These are phyloP conservation scores for Termitomyces eurrhizus DNA, from an alignment of 768 basidiomycete species.

Conservation along the genomic window DNA sequence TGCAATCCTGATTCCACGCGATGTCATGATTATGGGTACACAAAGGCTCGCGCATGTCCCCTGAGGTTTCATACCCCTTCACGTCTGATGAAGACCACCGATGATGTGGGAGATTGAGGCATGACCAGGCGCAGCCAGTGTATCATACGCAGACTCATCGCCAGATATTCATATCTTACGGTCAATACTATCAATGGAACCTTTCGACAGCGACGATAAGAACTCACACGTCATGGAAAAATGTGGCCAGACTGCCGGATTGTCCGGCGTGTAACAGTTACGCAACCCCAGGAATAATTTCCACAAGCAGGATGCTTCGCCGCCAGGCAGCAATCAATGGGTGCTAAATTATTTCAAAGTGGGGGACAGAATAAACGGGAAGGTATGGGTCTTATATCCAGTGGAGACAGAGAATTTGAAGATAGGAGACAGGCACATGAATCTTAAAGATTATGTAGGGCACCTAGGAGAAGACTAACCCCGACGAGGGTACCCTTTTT, in stretches of 20 bases:
- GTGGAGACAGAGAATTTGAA: conserved; percentile 5
- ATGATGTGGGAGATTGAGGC: not conserved
- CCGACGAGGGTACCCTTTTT: conserved; percentile 4
- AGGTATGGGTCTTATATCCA: conserved; percentile 12
- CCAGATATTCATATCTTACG: conserved; percentile 1
- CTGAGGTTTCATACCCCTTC: conserved; percentile 3
- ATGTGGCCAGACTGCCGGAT: conserved; percentile 6
- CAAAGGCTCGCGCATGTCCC: not conserved
- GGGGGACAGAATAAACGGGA: conserved; percentile 1
- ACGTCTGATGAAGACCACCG: conserved; percentile 1
- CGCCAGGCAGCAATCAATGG: not conserved
- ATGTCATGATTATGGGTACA: not conserved
- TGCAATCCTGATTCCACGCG: conserved; percentile 7
- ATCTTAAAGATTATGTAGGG: conserved; percentile 5
- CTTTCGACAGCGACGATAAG: not conserved
- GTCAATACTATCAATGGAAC: conserved; percentile 3
- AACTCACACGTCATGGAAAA: conserved; percentile 3
- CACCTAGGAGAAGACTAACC: conserved; percentile 8
- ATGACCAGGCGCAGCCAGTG: not conserved
- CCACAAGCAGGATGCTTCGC: not conserved
- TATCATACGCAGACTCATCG: not conserved
- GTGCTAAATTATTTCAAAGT: not conserved
- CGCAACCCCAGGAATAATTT: not conserved
- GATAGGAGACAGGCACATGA: conserved; percentile 14
- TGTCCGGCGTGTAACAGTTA: not conserved